Base-by-base conservation (phyloP, 1,139 yeast species). In the Taphrina pruni region DNA sequence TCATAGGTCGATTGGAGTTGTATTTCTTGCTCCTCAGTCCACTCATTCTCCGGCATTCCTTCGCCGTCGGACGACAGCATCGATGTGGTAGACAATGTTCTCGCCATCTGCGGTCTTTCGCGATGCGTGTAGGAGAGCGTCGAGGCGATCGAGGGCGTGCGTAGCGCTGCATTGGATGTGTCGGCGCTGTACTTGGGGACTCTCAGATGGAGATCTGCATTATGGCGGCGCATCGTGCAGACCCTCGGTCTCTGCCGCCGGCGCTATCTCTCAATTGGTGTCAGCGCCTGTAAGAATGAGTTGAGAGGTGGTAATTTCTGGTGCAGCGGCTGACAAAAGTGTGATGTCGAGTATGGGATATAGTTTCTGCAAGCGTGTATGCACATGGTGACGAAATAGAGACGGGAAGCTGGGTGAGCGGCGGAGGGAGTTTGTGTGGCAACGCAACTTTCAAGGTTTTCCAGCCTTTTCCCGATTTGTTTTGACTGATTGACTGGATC, bases 131-230 rank as follows among this genome's bases (percentile, higher is more conserved):
- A 46, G 14, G 61, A 54, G 32, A 57, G 35, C n/a, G 67, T 54
- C 35, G 67, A 64, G n/a, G 67, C 67, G 48, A 64, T 55, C 32
- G 67, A 64, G 21, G 67, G 67, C 6, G 67, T 64, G 39, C 67
- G 67, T 38, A 64, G 20, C 7, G 67, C 67, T 17, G 67, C 60
- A 36, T 64, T 64, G 41, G 32, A 20, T 35, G 67, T 51, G 35
- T 45, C 52, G 11, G 67, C 67, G 17, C 61, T 54, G 36, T 64
- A 64, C 26, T 54, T 61, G 9, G 67, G 67, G 12, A 64, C 67
- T 12, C 52, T 32, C 45, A 64, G 61, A 39, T 64, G 67, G 11
- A 64, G 55, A 35, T 64, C 67, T n/a, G 67, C 61, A 21, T 50
- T 41, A 14, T 48, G 17, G 41, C 67, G 67, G 17, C 67, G 60